These are phyloP conservation scores for Nicotiana rustica DNA, from an alignment of 305 asterid species.

Conservation along the genomic window DNA sequence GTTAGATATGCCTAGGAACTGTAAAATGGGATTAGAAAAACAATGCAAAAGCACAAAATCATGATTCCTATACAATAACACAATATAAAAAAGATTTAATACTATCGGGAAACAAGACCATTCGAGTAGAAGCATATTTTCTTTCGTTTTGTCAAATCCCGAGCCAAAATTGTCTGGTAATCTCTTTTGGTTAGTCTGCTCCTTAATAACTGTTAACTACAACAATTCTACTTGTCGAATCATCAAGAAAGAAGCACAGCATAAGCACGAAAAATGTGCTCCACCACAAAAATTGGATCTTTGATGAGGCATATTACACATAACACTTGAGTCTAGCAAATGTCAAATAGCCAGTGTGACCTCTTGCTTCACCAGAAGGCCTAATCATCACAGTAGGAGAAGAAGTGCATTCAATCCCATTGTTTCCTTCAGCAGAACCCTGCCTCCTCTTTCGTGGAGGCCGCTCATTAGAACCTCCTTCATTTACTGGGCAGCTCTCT, in stretches of 20 bases:
- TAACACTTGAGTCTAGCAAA: slow-evolving; percentile 83
- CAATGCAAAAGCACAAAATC: no score
- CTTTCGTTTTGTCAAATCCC: not conserved
- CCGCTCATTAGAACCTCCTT: slow-evolving; percentile 49
- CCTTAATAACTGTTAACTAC: not conserved
- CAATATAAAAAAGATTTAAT: not conserved
- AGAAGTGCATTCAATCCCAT: slow-evolving; percentile 52
- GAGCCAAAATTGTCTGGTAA: not conserved
- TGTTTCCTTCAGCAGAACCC: slow-evolving; percentile 46
- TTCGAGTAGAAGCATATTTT: not conserved
- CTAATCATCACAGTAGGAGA: slow-evolving; percentile 58
- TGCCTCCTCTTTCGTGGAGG: slow-evolving; percentile 76
- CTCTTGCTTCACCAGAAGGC: slow-evolving; percentile 75
- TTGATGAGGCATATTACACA: slow-evolving; percentile 37
- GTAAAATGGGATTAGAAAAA: no score
- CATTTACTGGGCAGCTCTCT: slow-evolving; percentile 62
- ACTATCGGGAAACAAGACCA: no score
- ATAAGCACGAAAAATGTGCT: not conserved
- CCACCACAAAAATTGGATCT: slow-evolving; percentile 13
- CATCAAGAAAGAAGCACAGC: not conserved
- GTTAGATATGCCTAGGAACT: no score
- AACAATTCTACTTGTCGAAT: slow-evolving; percentile 6
- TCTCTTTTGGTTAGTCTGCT: not conserved
- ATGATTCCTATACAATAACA: not conserved
- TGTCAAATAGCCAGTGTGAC: slow-evolving; percentile 93